These are phyloP conservation scores for Tricholomella constricta DNA, from an alignment of 768 basidiomycete species.

Conservation along the genomic window DNA sequence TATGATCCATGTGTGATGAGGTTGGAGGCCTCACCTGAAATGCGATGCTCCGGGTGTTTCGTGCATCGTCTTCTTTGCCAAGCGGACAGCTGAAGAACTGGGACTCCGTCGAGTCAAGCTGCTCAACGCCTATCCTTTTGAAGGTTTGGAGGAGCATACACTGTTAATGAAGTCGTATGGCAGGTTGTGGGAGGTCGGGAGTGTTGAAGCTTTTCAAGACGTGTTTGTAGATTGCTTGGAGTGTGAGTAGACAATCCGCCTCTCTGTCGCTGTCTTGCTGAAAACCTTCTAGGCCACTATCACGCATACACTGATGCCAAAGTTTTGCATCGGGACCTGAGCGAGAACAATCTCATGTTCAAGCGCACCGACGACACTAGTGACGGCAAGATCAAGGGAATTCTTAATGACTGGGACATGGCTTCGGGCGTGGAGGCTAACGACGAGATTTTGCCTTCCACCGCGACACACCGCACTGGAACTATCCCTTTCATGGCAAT, in stretches of 20 bases:
- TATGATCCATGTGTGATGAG: too few species aligned
- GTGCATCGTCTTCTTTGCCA: slow-evolving; percentile 3
- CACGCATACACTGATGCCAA: slow-evolving; percentile 18
- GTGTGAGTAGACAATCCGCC: slow-evolving; percentile 23
- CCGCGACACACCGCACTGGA: too few species aligned
- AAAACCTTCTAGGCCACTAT: slow-evolving; percentile 23
- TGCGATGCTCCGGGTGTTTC: too few species aligned
- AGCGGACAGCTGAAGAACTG: slow-evolving; percentile 1
- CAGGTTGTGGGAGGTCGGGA: slow-evolving; percentile 22
- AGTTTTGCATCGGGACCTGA: slow-evolving; percentile 33
- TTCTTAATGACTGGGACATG: slow-evolving; percentile 33
- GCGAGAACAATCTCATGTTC: too few species aligned
- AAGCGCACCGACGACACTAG: too few species aligned
- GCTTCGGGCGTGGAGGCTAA: slow-evolving; percentile 14
- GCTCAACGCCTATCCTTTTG: neutral
- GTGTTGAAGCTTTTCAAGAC: slow-evolving; percentile 27
- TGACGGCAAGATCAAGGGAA: too few species aligned
- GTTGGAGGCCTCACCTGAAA: too few species aligned
- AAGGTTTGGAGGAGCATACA: neutral
- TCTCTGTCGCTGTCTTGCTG: neutral
- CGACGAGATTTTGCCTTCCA: slow-evolving; percentile 1
- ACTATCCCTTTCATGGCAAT: too few species aligned
- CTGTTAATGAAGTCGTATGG: slow-evolving; percentile 18
- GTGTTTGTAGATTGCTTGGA: slow-evolving; percentile 31
- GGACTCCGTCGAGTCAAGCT: slow-evolving; percentile 7